Conservation (phyloP, 345 rosid genomes). For the Durio zibethinus region DNA sequence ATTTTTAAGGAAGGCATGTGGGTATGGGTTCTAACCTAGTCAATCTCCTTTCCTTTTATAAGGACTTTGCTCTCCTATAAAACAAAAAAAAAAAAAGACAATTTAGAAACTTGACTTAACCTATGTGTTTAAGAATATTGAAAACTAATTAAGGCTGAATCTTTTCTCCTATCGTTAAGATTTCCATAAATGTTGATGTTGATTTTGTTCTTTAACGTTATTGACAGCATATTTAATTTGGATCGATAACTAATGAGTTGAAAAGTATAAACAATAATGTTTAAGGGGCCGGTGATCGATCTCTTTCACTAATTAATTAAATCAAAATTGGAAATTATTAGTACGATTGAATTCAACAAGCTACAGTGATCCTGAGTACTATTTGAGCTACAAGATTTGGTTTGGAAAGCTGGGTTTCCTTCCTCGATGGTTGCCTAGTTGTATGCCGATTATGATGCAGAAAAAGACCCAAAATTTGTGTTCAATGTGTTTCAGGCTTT, state of each 20-base stretch:
- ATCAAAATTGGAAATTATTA: background rate
- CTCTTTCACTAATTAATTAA: background rate
- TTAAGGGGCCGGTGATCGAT: background rate
- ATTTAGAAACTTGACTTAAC: too few relatives aligned
- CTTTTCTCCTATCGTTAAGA: too few relatives aligned
- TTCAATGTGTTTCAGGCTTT: background rate
- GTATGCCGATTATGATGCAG: background rate
- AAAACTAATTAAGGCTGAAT: background rate
- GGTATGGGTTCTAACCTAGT: too few relatives aligned
- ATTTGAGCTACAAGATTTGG: background rate
- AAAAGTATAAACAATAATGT: background rate
- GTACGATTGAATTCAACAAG: background rate
- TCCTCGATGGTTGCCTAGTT: slow-evolving; percentile 7
- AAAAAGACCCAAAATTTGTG: background rate
- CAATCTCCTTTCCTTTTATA: too few relatives aligned
- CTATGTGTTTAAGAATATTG: too few relatives aligned
- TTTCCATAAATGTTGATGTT: background rate
- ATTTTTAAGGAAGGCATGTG: too few relatives aligned
- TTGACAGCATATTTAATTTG: background rate
- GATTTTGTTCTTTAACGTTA: background rate
- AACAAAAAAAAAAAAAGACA: background rate
- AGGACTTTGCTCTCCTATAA: too few relatives aligned
- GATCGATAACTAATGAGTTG: background rate
- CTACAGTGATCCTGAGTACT: background rate
- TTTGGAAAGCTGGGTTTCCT: background rate